phyloP scores from a whole-genome alignment of 768 basidiomycete species.

The Aureoboletus auriporus region DNA sequence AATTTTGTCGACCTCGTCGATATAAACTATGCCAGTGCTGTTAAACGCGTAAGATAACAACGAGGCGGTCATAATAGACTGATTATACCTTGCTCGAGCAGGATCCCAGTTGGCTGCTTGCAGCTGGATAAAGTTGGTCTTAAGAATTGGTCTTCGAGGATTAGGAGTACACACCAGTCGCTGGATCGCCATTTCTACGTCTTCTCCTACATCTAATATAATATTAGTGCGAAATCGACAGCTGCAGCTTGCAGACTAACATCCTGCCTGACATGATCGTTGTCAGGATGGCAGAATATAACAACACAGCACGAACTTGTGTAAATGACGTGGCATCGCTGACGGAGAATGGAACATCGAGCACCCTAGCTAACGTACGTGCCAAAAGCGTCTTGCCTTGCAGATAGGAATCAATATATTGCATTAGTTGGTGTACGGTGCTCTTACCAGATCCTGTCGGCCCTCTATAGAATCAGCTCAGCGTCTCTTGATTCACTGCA shows the following conservation, averaged over 20 bases:
- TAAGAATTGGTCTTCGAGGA: not conserved
- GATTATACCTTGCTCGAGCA: constrained; percentile 66
- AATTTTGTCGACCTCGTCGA: constrained; percentile 95
- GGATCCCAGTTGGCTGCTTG: constrained; percentile 92
- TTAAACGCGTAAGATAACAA: constrained; percentile 6
- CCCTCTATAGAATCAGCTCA: constrained; percentile 43
- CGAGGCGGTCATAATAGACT: not conserved
- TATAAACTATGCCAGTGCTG: constrained; percentile 92
- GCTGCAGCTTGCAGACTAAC: constrained; percentile 38
- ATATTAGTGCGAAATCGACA: constrained; percentile 3
- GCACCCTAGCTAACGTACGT: constrained; percentile 83
- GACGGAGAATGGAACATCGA: constrained; percentile 93
- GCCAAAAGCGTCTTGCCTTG: constrained; percentile 87
- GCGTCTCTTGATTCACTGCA: constrained; percentile 2
- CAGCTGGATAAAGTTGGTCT: constrained; percentile 43
- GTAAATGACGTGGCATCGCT: constrained; percentile 95
- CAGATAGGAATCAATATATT: constrained; percentile 1
- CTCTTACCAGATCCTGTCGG: constrained; percentile 79
- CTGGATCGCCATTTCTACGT: constrained; percentile 89
- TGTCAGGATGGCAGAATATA: constrained; percentile 2
- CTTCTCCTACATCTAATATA: constrained; percentile 83
- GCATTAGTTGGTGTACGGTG: constrained; percentile 10
- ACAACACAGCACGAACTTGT: constrained; percentile 47
- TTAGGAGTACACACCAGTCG: constrained; percentile 52
- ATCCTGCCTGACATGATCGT: constrained; percentile 53